Evolutionary conservation across 495 filamentous ascomycete species (phyloP), one percentile per base, ranked within the genome.

Genomic region (Aspergillus cristatus): DNA sequence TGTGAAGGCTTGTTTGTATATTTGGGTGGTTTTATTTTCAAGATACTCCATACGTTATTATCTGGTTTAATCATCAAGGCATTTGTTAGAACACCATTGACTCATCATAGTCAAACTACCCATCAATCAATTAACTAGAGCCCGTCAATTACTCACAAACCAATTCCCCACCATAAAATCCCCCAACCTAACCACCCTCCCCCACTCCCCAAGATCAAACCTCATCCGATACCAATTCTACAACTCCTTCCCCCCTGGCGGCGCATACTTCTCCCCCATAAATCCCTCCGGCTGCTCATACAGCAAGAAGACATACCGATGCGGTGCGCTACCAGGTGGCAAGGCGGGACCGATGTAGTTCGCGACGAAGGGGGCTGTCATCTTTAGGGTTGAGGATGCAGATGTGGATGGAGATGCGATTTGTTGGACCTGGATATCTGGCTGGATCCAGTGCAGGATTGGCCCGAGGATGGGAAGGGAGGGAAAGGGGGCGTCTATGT

Each of bases 251-350:
- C 62, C 71, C 20, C 56, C 43, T 15, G 62, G 42, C 44, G 71
- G 61, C 24, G 67, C 53, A 47, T 68, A 59, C 34, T 61, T 63
- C 39, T 55, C 50, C n/a, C 32, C 55, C 18, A 68, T 59, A 18
- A 78, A 65, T 3, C 48, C 62, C 31, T 46, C 56, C 0, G 75
- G 75, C 57, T 78, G 66, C 53, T 75, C 68, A 47, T 71, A 78
- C 16, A 78, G 45, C 46, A 78, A 54, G 48, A 76, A 77, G 11
- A 65, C 35, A 46, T 79, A 78, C 10, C 75, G 70, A 50, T 78
- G 74, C 1, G 72, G 70, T 3, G 60, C 40, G 40, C 71, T 71
- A n/a, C 54, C 45, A 12, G 60, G 61, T 10, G 75, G 75, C 11
- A 73, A 73, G 13, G 51, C 63, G 14, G 75, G 73, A 0, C 60